Conservation (phyloP, 331 rosid genomes). For the Ulmus americana region DNA sequence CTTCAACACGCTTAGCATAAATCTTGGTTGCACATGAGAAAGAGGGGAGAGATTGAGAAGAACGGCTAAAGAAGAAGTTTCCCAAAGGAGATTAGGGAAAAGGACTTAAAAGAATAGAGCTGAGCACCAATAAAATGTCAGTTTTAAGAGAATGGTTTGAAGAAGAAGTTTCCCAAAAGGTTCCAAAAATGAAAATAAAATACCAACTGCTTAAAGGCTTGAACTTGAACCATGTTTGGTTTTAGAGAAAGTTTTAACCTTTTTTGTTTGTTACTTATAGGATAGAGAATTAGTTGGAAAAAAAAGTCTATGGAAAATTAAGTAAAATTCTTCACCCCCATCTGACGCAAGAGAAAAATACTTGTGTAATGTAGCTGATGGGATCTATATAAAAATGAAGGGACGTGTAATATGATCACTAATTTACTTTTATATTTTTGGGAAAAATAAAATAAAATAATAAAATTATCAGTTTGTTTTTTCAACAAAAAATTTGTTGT, state of each 20-base stretch:
- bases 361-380: background rate
- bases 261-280: constrained; percentile 17
- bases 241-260: constrained; percentile 20
- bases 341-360: constrained; percentile 47
- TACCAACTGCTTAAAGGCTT: background rate
- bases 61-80: constrained; percentile 41
- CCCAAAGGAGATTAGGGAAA: constrained; percentile 16
- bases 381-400: background rate
- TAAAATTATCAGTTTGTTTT: too few relatives aligned
- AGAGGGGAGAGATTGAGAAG: constrained; percentile 20
- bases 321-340: constrained; percentile 59
- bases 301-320: constrained; percentile 11
- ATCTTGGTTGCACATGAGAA: constrained; percentile 8
- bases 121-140: constrained; percentile 39
- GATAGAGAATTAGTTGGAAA: constrained; percentile 15
- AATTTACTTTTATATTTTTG: too few relatives aligned
- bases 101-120: constrained; percentile 25
- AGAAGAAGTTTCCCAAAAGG: too few relatives aligned
- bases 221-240: constrained; percentile 19
- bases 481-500: too few relatives aligned
- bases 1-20: constrained; percentile 29
- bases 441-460: too few relatives aligned
- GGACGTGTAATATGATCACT: background rate
- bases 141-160: too few relatives aligned
- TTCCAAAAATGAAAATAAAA: constrained; percentile 12